Percentiles rank a stretch among this genome's conserved stretches.
Conservation (phyloP, 768 basidiomycete genomes). For the Tulasnella sp. region DNA sequence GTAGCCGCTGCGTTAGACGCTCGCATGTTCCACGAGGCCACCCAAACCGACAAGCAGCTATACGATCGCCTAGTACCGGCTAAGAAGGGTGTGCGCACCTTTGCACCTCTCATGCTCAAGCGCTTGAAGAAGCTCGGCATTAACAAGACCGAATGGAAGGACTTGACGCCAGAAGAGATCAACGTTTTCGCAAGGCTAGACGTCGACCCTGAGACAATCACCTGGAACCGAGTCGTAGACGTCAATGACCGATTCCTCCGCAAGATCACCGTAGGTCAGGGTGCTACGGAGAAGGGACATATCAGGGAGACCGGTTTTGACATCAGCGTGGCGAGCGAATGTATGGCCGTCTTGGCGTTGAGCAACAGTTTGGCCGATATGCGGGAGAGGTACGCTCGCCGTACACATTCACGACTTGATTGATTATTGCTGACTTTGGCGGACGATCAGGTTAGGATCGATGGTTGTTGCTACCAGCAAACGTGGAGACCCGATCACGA, state of each 20-base stretch:
- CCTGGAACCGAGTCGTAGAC: conserved; percentile 96
- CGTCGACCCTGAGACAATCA: conserved; percentile 81
- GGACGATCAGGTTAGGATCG: conserved; percentile 49
- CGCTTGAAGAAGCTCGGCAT: conserved; percentile 93
- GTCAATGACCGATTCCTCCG: conserved; percentile 96
- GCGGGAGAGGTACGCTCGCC: conserved; percentile 47
- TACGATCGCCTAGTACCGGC: conserved; percentile 85
- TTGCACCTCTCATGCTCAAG: conserved; percentile 93
- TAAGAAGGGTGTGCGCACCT: conserved; percentile 90
- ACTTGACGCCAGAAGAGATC: conserved; percentile 87
- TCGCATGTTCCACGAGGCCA: conserved; percentile 94
- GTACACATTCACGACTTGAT: background rate
- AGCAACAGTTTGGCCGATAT: conserved; percentile 83
- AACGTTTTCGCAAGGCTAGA: conserved; percentile 84
- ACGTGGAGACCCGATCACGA: conserved; percentile 82
- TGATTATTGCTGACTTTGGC: conserved; percentile 3
- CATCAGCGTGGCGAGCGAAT: conserved; percentile 93
- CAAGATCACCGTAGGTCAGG: conserved; percentile 86
- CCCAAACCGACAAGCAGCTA: conserved; percentile 89
- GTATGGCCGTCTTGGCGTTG: conserved; percentile 94
- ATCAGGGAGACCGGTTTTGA: conserved; percentile 89
- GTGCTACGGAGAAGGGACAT: conserved; percentile 78
- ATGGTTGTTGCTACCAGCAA: conserved; percentile 97
- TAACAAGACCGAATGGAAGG: conserved; percentile 83
- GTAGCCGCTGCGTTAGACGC: conserved; percentile 92